phyloP scores from a whole-genome alignment of 495 filamentous ascomycete species.

The Xylaria longipes region DNA sequence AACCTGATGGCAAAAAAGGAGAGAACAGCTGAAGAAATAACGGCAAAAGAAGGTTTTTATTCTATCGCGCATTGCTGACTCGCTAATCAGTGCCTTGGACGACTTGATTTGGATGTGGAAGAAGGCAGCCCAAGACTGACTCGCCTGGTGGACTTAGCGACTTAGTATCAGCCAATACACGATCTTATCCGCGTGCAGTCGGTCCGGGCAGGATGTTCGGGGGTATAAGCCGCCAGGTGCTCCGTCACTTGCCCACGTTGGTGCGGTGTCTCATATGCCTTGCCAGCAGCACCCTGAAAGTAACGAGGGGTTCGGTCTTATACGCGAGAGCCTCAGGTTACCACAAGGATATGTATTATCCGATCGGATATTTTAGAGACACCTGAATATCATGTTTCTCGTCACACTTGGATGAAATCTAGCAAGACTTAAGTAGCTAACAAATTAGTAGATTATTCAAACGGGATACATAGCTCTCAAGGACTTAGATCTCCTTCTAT shows the following conservation, averaged over 20 bases:
- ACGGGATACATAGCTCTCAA: background rate
- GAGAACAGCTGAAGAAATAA: background rate
- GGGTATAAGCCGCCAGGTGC: background rate
- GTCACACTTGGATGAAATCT: background rate
- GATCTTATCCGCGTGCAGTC: background rate
- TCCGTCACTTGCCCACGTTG: background rate
- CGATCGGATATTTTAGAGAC: background rate
- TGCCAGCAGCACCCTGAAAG: background rate
- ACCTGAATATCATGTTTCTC: background rate
- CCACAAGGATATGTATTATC: background rate
- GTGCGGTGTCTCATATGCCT: background rate
- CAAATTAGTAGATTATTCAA: conserved; percentile 1
- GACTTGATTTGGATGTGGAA: background rate
- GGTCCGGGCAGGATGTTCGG: background rate
- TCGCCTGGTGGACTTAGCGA: conserved; percentile 8
- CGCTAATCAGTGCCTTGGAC: conserved; percentile 1
- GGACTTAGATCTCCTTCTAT: conserved; percentile 7
- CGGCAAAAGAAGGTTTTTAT: background rate
- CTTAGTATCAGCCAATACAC: background rate
- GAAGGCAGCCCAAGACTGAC: conserved; percentile 5
- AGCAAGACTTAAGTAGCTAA: background rate
- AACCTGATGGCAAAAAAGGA: background rate
- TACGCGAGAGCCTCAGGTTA: background rate
- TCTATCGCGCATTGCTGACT: conserved; percentile 7
- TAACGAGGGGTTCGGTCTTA: background rate